These are phyloP conservation scores for Balamuthia mandrillaris DNA, from an alignment of 208 protist genomes.

Conservation along the genomic window DNA sequence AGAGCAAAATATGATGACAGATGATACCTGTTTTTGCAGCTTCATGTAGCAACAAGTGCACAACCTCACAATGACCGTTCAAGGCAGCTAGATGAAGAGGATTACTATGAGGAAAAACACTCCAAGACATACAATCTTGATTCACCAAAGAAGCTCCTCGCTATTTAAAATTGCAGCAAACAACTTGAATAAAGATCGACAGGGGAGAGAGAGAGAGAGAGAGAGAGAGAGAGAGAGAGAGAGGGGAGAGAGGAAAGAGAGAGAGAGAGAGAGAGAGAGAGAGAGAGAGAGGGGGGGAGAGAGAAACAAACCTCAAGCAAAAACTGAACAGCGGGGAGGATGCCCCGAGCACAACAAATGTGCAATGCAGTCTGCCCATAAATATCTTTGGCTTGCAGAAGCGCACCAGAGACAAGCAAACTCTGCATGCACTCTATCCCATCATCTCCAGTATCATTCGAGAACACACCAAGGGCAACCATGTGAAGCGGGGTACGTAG, in stretches of 20 bases:
- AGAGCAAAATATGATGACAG: not conserved
- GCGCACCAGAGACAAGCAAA: not conserved
- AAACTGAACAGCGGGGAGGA: not conserved
- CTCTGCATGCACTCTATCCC: not conserved
- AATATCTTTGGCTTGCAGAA: not conserved
- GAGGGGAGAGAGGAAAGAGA: too few relatives aligned
- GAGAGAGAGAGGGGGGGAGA: too few relatives aligned
- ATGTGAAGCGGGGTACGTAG: not conserved
- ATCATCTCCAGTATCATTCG: not conserved
- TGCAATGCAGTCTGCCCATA: not conserved
- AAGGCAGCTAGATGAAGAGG: not conserved
- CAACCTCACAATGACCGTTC: not conserved
- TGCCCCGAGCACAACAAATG: not conserved
- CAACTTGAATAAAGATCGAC: not conserved
- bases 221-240: not conserved
- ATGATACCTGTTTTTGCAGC: not conserved
- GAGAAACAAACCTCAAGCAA: not conserved
- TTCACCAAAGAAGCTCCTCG: not conserved
- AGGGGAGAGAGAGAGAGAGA: not conserved
- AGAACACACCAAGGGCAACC: not conserved
- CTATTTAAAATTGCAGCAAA: not conserved
- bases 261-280: not conserved
- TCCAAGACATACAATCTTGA: not conserved
- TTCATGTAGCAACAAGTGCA: not conserved
- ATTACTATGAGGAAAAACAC: not conserved